A percentile compares a stretch with the other conserved stretches of the same genome.
Conservation (phyloP, 1,139 yeast genomes). For the Kodamaea plutei region DNA sequence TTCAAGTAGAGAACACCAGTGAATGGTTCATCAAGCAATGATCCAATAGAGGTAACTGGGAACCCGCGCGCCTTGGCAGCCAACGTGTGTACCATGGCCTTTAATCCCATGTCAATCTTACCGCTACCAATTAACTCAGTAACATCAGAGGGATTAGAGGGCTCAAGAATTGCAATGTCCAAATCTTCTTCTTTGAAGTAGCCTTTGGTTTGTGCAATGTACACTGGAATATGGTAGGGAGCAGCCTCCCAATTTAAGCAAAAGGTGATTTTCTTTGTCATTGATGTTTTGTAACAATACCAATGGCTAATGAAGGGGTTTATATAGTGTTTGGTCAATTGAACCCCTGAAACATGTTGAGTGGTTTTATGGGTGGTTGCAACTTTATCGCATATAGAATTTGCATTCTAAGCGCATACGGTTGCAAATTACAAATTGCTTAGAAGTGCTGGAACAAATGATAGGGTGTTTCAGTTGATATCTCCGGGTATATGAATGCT, state of each 20-base stretch:
- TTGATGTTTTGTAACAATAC: conserved; percentile 1
- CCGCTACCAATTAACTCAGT: conserved; percentile 56
- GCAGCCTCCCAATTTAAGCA: conserved; percentile 56
- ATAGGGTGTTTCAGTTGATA: no score
- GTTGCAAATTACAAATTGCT: no score
- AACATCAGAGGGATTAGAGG: conserved; percentile 57
- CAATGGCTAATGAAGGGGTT: no score
- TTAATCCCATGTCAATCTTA: conserved; percentile 55
- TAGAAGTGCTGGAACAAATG: no score
- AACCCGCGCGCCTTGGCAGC: conserved; percentile 59
- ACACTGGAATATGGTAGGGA: conserved; percentile 54
- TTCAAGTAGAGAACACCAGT: conserved; percentile 53
- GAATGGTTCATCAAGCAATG: conserved; percentile 55
- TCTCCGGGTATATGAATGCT: no score
- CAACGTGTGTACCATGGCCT: conserved; percentile 59
- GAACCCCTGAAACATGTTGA: not conserved
- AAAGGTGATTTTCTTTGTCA: conserved; percentile 45
- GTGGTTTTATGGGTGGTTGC: not conserved
- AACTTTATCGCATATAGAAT: conserved; percentile 1
- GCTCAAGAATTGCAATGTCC: conserved; percentile 52
- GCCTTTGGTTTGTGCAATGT: conserved; percentile 48
- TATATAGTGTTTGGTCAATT: conserved; percentile 1
- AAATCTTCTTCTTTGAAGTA: conserved; percentile 49
- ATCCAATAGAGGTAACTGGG: conserved; percentile 54
- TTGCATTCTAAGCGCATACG: conserved; percentile 3